A percentile compares a stretch with the other conserved stretches of the same genome.
Conservation (phyloP, 2,329 filamentous ascomycete genomes). For the Aspergillus uvarum region DNA sequence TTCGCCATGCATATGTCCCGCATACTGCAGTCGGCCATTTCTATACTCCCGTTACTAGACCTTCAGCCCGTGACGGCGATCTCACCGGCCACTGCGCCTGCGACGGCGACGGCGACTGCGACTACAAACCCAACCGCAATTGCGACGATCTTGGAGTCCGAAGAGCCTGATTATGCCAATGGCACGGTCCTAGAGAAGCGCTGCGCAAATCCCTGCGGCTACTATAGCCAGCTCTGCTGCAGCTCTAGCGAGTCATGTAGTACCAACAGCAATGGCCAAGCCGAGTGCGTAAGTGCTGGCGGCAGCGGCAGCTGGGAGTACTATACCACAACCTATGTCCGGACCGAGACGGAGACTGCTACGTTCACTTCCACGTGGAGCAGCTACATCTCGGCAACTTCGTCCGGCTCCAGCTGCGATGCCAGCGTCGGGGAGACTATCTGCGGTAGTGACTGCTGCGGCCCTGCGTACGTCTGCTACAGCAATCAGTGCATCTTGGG, state of each 20-base stretch:
- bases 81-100: slow-evolving; percentile 25
- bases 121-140: neutral
- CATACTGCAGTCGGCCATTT: slow-evolving; percentile 26
- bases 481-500: slow-evolving; percentile 42
- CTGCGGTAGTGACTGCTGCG: slow-evolving; percentile 49
- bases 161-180: slow-evolving; percentile 11
- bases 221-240: slow-evolving; percentile 53
- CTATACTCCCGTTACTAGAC: slow-evolving; percentile 30
- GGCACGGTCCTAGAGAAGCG: slow-evolving; percentile 29
- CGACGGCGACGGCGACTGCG: neutral
- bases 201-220: slow-evolving; percentile 55
- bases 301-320: slow-evolving; percentile 53
- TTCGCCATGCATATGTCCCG: slow-evolving; percentile 32
- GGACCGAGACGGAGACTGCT: slow-evolving; percentile 52
- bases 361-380: slow-evolving; percentile 58
- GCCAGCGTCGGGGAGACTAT: slow-evolving; percentile 44
- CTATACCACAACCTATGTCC: slow-evolving; percentile 57
- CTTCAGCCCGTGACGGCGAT: slow-evolving; percentile 25
- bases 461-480: slow-evolving; percentile 45
- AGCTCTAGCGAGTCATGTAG: slow-evolving; percentile 46
- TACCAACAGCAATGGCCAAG: slow-evolving; percentile 51
- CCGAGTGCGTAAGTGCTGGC: slow-evolving; percentile 42
- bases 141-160: neutral
- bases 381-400: slow-evolving; percentile 31
- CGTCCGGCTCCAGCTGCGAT: slow-evolving; percentile 44